Percentiles rank a stretch among this genome's conserved stretches.
These are phyloP conservation scores for Nigrograna mackinnonii DNA, from an alignment of 2,329 filamentous ascomycete species.

Conservation along the genomic window DNA sequence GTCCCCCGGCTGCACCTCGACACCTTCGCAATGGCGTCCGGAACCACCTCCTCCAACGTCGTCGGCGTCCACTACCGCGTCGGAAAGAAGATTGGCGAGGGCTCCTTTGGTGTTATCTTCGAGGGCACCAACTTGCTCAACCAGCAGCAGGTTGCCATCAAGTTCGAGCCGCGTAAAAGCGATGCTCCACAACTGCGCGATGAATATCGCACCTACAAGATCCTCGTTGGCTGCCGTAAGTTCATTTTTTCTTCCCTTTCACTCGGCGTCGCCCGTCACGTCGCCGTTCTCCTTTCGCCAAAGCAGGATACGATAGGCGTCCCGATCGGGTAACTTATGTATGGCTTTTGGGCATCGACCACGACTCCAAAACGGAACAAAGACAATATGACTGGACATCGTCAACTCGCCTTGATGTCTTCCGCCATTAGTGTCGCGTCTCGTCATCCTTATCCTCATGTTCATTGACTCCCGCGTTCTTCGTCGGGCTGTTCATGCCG, in stretches of 20 bases:
- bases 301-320: too few relatives aligned
- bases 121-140: slow-evolving; percentile 98
- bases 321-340: too few relatives aligned
- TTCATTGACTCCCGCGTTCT: too few relatives aligned
- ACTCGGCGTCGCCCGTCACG: too few relatives aligned
- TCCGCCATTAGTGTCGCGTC: too few relatives aligned
- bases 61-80: slow-evolving; percentile 98
- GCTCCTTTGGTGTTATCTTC: slow-evolving; percentile 97
- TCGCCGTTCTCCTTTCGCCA: too few relatives aligned
- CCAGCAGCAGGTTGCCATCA: slow-evolving; percentile 99
- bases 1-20: slow-evolving; percentile 11
- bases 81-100: slow-evolving; percentile 99
- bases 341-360: too few relatives aligned
- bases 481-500: too few relatives aligned
- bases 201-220: slow-evolving; percentile 99
- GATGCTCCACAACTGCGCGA: slow-evolving; percentile 97
- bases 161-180: slow-evolving; percentile 99
- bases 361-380: too few relatives aligned
- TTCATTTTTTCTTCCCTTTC: slow-evolving; percentile 36
- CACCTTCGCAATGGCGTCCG: slow-evolving; percentile 71
- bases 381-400: too few relatives aligned
- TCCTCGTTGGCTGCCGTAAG: slow-evolving; percentile 98
- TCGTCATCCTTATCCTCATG: too few relatives aligned
- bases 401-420: too few relatives aligned
- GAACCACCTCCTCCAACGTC: slow-evolving; percentile 91